phyloP scores from a whole-genome alignment of 2,329 filamentous ascomycete genomes.

The Colletotrichum tofieldiae region DNA sequence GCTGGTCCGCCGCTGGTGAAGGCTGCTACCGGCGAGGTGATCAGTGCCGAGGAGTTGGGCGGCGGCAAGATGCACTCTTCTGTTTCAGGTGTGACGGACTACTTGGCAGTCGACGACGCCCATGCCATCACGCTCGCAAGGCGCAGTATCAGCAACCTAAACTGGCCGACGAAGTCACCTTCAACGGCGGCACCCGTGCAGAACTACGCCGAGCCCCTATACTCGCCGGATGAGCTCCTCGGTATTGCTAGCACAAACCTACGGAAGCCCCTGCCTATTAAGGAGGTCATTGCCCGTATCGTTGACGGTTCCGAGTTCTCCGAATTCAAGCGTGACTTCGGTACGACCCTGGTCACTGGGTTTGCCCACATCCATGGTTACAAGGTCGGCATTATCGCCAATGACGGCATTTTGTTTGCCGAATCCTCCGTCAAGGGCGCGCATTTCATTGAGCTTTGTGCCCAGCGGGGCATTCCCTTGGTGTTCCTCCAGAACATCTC shows the following conservation, averaged over 20 bases:
- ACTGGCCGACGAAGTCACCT: conserved; percentile 77
- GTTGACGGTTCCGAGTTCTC: conserved; percentile 92
- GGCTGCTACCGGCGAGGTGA: conserved; percentile 93
- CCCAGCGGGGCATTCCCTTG: conserved; percentile 89
- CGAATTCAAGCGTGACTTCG: conserved; percentile 96
- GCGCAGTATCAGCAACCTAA: conserved; percentile 88
- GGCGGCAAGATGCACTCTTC: conserved; percentile 92
- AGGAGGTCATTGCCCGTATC: conserved; percentile 92
- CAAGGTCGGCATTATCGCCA: conserved; percentile 92
- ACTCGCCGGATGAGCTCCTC: conserved; percentile 83
- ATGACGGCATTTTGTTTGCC: conserved; percentile 96
- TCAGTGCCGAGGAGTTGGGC: conserved; percentile 91
- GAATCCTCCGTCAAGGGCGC: conserved; percentile 92
- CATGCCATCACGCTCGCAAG: conserved; percentile 91
- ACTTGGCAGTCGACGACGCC: conserved; percentile 93
- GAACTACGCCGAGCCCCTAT: conserved; percentile 81
- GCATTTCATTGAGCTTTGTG: conserved; percentile 96
- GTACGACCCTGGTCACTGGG: conserved; percentile 89
- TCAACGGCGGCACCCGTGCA: conserved; percentile 55
- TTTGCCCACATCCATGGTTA: conserved; percentile 93
- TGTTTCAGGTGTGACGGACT: conserved; percentile 94
- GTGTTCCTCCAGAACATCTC: conserved; percentile 97
- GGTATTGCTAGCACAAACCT: conserved; percentile 94
- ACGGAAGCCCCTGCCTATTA: conserved; percentile 86
- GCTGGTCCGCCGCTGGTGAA: conserved; percentile 95